Base-by-base conservation (phyloP, 306 rosid genomes). In the Erythrophleum fordii region DNA sequence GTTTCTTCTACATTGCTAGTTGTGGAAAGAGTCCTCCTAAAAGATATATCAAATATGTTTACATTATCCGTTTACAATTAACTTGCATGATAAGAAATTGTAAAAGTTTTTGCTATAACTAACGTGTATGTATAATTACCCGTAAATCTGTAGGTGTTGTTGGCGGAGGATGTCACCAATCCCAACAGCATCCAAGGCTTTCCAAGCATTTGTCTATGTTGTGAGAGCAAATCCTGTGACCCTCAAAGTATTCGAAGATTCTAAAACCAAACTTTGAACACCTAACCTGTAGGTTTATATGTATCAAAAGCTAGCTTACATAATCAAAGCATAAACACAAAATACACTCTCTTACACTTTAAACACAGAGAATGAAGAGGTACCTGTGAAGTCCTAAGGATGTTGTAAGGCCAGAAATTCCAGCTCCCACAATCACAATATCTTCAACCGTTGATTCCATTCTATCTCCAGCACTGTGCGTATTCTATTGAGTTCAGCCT, bases 341-440 rank as follows among this genome's bases (percentile, higher is more conserved):
- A 0, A 67, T 6, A 17, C 11, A 14, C 4, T 37, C 20, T 8
- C 1, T n/a, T 7, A 53, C 59, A 53, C 26, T 53, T 6, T 0
- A 10, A 11, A 11, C 18, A 62, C 20, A 55, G 31, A 22, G 11
- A 66, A 45, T 22, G 2, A 73, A 7, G 31, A 13, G 17, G 64
- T 0, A 82, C 89, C 87, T 85, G 77, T 87, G 85, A 73, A 91
- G 92, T 82, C 87, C 98, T 7, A 92, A 75, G 11, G 94, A 80
- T 0, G 97, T 87, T 3, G 98, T 60, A 5, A 94, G 96, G 16
- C 96, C 98, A 59, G 93, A 84, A 51, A 94, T 87, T 52, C 96
- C 98, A 76, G 86, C 98, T 83, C 98, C 98, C 25, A 94, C 97
- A 59, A 94, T 92, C 82, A 94, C 92, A 69, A 92, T 42, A 20